phyloP scores from a whole-genome alignment of 768 basidiomycete genomes.

The Amanita phalloides region DNA sequence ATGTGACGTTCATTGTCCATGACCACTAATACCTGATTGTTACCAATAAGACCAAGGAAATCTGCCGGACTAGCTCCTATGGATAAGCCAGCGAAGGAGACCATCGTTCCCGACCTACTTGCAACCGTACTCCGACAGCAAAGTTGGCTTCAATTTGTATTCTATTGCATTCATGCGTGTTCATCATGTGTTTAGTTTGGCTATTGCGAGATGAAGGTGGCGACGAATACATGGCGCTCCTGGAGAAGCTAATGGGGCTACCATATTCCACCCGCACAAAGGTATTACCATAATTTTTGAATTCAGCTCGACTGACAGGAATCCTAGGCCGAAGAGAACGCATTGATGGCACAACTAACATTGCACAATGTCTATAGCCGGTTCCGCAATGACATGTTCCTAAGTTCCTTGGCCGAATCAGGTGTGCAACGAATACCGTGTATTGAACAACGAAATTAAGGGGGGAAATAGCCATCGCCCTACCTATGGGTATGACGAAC shows the following conservation, averaged over 20 bases:
- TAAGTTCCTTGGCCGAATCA: constrained; percentile 86
- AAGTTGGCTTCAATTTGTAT: constrained; percentile 33
- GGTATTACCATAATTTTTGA: constrained; percentile 20
- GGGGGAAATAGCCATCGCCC: constrained; percentile 53
- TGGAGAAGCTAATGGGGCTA: constrained; percentile 47
- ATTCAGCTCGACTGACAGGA: background rate
- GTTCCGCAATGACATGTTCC: constrained; percentile 79
- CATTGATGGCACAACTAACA: constrained; percentile 67
- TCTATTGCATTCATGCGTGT: background rate
- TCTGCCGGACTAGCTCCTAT: constrained; percentile 28
- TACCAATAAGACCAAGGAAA: constrained; percentile 26
- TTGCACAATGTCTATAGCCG: constrained; percentile 68
- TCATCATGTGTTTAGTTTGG: constrained; percentile 39
- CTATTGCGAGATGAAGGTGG: constrained; percentile 46
- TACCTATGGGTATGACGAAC: constrained; percentile 69
- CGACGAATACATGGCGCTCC: constrained; percentile 38
- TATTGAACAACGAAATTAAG: background rate
- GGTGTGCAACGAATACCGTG: constrained; percentile 38
- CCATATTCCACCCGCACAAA: constrained; percentile 49
- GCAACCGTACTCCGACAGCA: constrained; percentile 56
- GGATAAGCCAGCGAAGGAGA: constrained; percentile 24
- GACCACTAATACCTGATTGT: background rate
- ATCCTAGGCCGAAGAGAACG: constrained; percentile 60
- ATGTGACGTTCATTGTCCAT: constrained; percentile 10
- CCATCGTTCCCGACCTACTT: constrained; percentile 48